Base-by-base conservation (phyloP, 768 basidiomycete species). In the Rhizopogon sp. region DNA sequence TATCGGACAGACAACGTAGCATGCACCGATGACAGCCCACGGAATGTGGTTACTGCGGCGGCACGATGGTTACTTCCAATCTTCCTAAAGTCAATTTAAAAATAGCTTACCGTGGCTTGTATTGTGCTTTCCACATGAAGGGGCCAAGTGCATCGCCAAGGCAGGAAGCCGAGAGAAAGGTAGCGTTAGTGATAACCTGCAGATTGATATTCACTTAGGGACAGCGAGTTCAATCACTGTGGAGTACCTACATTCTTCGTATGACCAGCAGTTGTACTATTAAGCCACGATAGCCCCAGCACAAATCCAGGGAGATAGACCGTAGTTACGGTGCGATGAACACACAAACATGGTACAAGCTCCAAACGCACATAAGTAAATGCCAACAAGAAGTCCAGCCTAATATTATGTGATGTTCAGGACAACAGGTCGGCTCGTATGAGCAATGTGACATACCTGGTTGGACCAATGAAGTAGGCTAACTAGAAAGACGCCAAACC, bases 81-180 rank as follows among this genome's bases (percentile, higher is more conserved):
- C 10, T 35, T 28, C 43, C 17, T 17, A 50, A 50, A 33, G 13
- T 16, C 28, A 28, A 33, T 22, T 16, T 11, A 53, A 39, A 13
- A 31, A 52, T 68, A 29, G 16, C 43, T 16, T 52, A 82, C 82
- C 82, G 75, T 10, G 84, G 85, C 57, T 75, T 77, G 62, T 83
- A 87, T 63, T 79, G 71, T 4, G 71, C 74, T 65, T 82, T 79
- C 85, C 85, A 87, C 83, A 87, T 86, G 65, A 84, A 84, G 0
- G 85, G 84, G n/a, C 78, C 79, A 7, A 78, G 79, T 10, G 85
- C 70, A 59, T 88, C 86, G 14, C 78, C 78, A 28, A 79, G 56
- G 60, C 78, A 80, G 66, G 87, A 88, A 6, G 84, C 82, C 41
- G 77, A 78, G 22, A 88, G 74, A 75, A 87, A 78, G 55, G 87